Evolutionary conservation across 2,329 filamentous ascomycete genomes (phyloP).

Genomic region (Aspergillus sp.): DNA sequence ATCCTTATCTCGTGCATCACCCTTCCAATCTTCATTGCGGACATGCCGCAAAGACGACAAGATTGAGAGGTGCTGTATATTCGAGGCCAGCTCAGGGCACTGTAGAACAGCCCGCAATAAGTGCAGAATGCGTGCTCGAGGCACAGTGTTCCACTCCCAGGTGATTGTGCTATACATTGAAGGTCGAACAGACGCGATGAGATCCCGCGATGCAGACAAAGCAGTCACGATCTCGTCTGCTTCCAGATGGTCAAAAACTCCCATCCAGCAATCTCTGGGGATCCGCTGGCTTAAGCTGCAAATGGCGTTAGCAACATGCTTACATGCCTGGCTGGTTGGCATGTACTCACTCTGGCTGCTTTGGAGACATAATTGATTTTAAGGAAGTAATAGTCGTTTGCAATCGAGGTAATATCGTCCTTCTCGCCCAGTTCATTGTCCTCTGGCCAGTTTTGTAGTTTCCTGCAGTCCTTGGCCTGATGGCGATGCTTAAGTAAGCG

Average conservation of each 20-base stretch:
- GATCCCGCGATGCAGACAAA: background rate
- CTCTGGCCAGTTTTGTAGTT: background rate
- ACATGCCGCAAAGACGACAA: background rate
- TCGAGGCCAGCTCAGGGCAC: background rate
- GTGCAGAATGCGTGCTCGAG: background rate
- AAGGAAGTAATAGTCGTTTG: background rate
- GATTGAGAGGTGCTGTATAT: background rate
- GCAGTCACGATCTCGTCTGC: background rate
- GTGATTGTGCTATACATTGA: background rate
- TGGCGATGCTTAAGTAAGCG: background rate
- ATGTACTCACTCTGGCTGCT: background rate
- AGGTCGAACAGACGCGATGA: background rate
- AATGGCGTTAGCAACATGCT: background rate
- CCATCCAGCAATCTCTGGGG: background rate
- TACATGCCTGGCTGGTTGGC: background rate
- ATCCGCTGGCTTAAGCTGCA: conserved; percentile 1
- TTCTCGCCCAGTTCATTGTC: background rate
- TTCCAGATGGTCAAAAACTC: background rate
- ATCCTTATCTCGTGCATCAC: background rate
- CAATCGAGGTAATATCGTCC: background rate
- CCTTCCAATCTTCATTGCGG: background rate
- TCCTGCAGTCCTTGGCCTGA: background rate
- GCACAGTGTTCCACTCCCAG: background rate
- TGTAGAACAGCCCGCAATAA: background rate
- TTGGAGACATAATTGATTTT: background rate